phyloP scores from a whole-genome alignment of 306 rosid species.

The Crataegus laevigata region DNA sequence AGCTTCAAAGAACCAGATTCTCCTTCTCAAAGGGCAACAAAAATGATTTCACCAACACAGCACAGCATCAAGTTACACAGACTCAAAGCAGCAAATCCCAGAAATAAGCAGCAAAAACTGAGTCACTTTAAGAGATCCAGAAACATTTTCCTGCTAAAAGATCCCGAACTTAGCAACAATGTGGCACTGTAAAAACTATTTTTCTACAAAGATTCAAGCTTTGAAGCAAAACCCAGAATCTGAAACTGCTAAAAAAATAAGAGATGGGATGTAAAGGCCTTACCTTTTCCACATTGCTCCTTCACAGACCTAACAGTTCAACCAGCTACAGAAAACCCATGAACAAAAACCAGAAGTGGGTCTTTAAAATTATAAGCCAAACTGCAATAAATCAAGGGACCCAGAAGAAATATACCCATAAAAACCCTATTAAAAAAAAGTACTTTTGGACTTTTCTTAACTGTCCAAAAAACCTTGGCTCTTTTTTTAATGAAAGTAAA shows the following conservation, averaged over 20 bases:
- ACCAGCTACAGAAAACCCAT: conserved; percentile 29
- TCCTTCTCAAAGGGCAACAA: conserved; percentile 8
- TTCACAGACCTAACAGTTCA: conserved; percentile 3
- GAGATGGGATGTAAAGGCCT: not conserved
- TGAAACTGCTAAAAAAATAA: conserved; percentile 3
- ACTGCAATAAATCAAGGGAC: conserved; percentile 57
- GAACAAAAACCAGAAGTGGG: conserved; percentile 35
- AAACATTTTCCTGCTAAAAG: conserved; percentile 29
- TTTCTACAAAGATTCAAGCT: conserved; percentile 21
- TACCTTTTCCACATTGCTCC: conserved; percentile 23
- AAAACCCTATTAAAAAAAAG: conserved; percentile 18
- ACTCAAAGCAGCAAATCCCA: conserved; percentile 25
- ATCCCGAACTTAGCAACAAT: conserved; percentile 34
- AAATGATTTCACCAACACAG: not conserved
- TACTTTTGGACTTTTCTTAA: not conserved
- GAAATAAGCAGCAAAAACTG: conserved; percentile 20
- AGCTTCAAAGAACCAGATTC: conserved; percentile 13
- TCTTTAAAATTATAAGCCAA: conserved; percentile 31
- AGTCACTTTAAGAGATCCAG: conserved; percentile 42
- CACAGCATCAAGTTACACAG: conserved; percentile 27
- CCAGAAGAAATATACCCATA: conserved; percentile 32
- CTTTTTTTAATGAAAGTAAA: conserved; percentile 32
- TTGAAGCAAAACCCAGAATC: conserved; percentile 16
- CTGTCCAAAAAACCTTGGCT: conserved; percentile 14
- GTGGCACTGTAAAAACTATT: conserved; percentile 11